Base-by-base conservation (phyloP, 257 asterid species). In the Solanum virginianum region DNA sequence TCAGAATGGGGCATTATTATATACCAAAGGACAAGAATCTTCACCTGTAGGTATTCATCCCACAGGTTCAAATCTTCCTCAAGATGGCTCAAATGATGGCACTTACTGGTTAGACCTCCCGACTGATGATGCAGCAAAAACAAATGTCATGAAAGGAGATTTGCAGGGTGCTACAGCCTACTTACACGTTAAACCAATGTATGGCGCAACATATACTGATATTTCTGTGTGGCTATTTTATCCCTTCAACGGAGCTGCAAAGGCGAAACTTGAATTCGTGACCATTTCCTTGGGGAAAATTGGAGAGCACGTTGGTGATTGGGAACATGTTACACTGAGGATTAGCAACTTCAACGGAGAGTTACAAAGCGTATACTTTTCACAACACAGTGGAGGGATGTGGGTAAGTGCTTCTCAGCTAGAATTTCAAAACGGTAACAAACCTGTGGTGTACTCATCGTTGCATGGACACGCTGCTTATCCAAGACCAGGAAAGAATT, bases 91-190 rank as follows among this genome's bases (percentile, higher is more conserved):
- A 22, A 55, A 75, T 54, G 89, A 87, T 41, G 88, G 83, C 0
- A 18, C 74, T 2, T 86, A 29, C 63, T 89, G 91, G 91, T 69
- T 89, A n/a, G 90, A 87, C 86, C 87, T 89, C 11, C 91, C 91
- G 10, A 5, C 17, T 10, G 77, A 77, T 26, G 55, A 82, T 14
- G 59, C 75, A 49, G 83, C 41, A 4, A 84, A 86, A 36, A 87
- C 80, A 22, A 85, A 63, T 20, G 85, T 87, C 43, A 89, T 82
- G 82, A 86, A 84, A 82, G 91, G 91, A 4, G 45, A 87, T 63
- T 80, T 89, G 3, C 88, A 24, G 16, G 69, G 74, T 63, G 56
- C 79, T n/a, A 84, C 82, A 7, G 85, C 84, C n/a, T 89, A 87
- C 57, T 53, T 87, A 7, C 90, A 89, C 45, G 80, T 89, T 17